phyloP scores from a whole-genome alignment of 2,329 filamentous ascomycete genomes.

The Colletotrichum tropicale region DNA sequence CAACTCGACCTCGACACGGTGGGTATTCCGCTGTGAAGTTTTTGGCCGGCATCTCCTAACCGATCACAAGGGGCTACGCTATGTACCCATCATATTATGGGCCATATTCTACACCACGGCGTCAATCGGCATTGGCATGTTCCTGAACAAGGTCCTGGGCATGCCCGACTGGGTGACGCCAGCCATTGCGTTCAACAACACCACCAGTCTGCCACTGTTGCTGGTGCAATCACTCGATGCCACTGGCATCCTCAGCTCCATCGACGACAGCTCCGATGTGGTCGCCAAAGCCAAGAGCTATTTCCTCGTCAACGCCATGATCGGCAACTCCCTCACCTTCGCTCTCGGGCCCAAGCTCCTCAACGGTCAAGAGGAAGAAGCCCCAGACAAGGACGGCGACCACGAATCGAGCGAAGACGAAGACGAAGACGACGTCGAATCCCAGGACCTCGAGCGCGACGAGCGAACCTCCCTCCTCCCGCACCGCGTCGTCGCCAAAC shows the following conservation, averaged over 20 bases:
- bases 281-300: slow-evolving; percentile 67
- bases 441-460: slow-evolving; percentile 9
- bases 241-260: slow-evolving; percentile 59
- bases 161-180: slow-evolving; percentile 51
- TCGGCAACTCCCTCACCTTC: slow-evolving; percentile 68
- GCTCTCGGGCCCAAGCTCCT: slow-evolving; percentile 56
- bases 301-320: slow-evolving; percentile 69
- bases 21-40: neutral
- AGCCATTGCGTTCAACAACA: slow-evolving; percentile 55
- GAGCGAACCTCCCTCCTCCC: slow-evolving; percentile 14
- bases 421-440: neutral
- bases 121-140: slow-evolving; percentile 44
- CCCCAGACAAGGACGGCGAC: neutral
- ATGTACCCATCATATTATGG: slow-evolving; percentile 45
- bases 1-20: slow-evolving; percentile 40
- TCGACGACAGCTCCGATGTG: slow-evolving; percentile 49
- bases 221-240: slow-evolving; percentile 45
- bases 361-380: slow-evolving; percentile 19
- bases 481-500: slow-evolving; percentile 33
- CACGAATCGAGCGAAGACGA: neutral
- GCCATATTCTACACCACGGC: slow-evolving; percentile 32
- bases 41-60: neutral
- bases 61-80: slow-evolving; percentile 29
- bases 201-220: slow-evolving; percentile 49
- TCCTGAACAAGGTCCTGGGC: slow-evolving; percentile 37